A percentile compares a stretch with the other conserved stretches of the same genome.
Evolutionary conservation across 495 filamentous ascomycete species (phyloP).

Genomic region (Filosporella fistucella): DNA sequence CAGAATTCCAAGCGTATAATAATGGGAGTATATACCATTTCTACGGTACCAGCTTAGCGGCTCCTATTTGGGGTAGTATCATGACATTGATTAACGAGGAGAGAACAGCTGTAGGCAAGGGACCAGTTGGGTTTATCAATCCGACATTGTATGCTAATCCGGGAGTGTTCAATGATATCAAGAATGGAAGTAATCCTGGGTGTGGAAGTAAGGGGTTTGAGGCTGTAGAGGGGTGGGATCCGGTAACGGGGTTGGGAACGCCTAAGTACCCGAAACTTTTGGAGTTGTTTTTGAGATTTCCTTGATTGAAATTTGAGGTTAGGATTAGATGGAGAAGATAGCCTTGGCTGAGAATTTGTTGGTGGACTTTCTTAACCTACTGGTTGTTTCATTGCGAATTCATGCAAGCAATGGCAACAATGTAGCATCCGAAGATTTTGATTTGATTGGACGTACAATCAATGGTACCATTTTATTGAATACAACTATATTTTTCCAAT

Average conservation of each 20-base stretch:
- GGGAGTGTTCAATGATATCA: conserved; percentile 42
- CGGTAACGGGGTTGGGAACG: conserved; percentile 41
- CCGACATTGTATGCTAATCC: conserved; percentile 45
- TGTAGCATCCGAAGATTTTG: too few species aligned
- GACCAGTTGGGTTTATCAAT: conserved; percentile 50
- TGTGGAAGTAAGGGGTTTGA: conserved; percentile 44
- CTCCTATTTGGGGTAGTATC: conserved; percentile 37
- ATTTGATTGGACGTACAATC: too few species aligned
- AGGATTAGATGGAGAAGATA: too few species aligned
- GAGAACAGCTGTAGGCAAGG: conserved; percentile 40
- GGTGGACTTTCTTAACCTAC: too few species aligned
- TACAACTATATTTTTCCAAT: too few species aligned
- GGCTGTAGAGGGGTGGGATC: conserved; percentile 49
- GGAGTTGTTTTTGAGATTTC: not conserved
- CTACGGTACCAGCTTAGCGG: conserved; percentile 28
- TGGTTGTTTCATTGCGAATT: too few species aligned
- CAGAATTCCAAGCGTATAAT: conserved; percentile 24
- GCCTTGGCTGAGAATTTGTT: too few species aligned
- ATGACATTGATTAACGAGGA: conserved; percentile 45
- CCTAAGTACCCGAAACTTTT: conserved; percentile 47
- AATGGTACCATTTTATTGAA: too few species aligned
- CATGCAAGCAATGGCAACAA: too few species aligned
- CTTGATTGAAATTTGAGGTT: not conserved
- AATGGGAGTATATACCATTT: conserved; percentile 28
- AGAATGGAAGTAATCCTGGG: conserved; percentile 38